Base-by-base conservation (phyloP, 129 eudicot species). In the Smallanthus sonchifolius region DNA sequence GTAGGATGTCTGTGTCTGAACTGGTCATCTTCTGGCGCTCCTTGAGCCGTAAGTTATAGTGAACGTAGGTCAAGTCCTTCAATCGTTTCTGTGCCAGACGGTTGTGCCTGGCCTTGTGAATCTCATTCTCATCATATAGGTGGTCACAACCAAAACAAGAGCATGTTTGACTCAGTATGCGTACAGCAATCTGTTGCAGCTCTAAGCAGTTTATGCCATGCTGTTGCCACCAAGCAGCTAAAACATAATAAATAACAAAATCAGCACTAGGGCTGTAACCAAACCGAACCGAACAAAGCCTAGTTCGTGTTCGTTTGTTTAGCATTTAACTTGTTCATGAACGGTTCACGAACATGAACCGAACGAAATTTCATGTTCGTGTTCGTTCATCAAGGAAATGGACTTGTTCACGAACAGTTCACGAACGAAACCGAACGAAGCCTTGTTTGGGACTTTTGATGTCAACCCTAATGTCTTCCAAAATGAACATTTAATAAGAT, bases 181-280 rank as follows among this genome's bases (percentile, higher is more conserved):
- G 94, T 40, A 92, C 96, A 60, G 96, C 96, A 47, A 92, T 87
- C 61, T 83, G 79, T 67, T 89, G 98, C 77, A 92, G 85, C 82
- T 92, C 98, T 67, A 92, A 81, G 79, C 98, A 92, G 82, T 89
- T 87, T 76, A 92, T 89, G 62, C 98, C 98, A 80, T 92, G 98
- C 69, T 92, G 98, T 84, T 92, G 98, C 98, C 98, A 92, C 98
- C 98, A 92, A 66, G 94, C 98, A 84, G 95, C 98, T 92, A 78
- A 45, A 84, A 48, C 78, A 62, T 69, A 48, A 81, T 20, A 57
- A 57, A 57, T 24, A 55, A 45, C 11, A 45, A 45, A 4, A 45
- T 4, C 9, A 43, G 9, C 10, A 43, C 8, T 47, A 13, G n/a
- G n/a, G n/a, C n/a, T n/a, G n/a, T n/a, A n/a, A n/a, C n/a, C n/a